Evolutionary conservation across 495 filamentous ascomycete species (phyloP).

Genomic region (Daldinia loculata): DNA sequence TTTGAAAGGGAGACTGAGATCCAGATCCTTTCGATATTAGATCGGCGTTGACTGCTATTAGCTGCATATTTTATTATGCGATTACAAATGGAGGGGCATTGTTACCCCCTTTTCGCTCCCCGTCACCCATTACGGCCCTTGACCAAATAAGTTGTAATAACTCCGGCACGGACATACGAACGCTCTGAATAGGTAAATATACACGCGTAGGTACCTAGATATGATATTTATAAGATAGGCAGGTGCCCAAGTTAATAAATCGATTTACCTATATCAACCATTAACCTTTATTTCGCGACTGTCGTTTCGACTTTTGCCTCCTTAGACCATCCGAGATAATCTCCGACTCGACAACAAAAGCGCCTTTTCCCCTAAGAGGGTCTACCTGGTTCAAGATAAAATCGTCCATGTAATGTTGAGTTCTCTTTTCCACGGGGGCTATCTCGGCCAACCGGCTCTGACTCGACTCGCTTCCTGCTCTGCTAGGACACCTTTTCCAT

Average conservation of each 20-base stretch:
- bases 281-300: constrained; percentile 11
- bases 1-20: background rate
- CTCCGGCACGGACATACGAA: too few relatives aligned
- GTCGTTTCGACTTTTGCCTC: constrained; percentile 22
- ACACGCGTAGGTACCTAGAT: too few relatives aligned
- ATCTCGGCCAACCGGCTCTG: constrained; percentile 26
- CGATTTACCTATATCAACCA: background rate
- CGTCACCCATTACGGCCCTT: too few relatives aligned
- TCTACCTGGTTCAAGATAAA: constrained; percentile 34
- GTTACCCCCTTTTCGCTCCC: too few relatives aligned
- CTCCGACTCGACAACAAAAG: constrained; percentile 29
- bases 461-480: constrained; percentile 35
- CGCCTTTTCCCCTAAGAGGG: constrained; percentile 24
- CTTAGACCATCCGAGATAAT: constrained; percentile 20
- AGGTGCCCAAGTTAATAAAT: too few relatives aligned
- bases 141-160: too few relatives aligned
- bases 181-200: too few relatives aligned
- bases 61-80: too few relatives aligned
- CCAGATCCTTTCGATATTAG: too few relatives aligned
- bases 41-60: background rate
- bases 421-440: constrained; percentile 16
- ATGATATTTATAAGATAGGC: too few relatives aligned
- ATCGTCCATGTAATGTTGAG: constrained; percentile 34
- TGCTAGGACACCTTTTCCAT: constrained; percentile 33
- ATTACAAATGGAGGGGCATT: too few relatives aligned